These are phyloP conservation scores for Triglochin maritima DNA, from an alignment of 106 monocot species.

Conservation along the genomic window DNA sequence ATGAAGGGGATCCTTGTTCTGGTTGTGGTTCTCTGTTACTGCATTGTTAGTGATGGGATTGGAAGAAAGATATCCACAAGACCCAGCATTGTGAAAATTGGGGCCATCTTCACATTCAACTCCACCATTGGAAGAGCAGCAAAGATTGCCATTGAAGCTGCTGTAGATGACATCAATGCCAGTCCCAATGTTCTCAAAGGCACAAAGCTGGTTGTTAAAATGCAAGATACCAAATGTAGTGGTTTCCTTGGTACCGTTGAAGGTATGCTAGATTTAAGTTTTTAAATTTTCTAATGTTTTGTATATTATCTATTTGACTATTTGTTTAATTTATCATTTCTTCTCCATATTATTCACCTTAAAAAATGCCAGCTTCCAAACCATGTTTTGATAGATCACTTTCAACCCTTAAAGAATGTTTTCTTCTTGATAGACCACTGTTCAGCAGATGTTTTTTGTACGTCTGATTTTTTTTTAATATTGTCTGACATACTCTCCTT, in stretches of 20 bases:
- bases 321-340: no score
- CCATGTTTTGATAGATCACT: no score
- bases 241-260: slow-evolving; percentile 39
- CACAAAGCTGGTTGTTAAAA: slow-evolving; percentile 43
- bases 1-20: slow-evolving; percentile 18
- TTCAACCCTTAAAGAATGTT: no score
- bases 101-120: slow-evolving; percentile 56
- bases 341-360: no score
- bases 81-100: slow-evolving; percentile 50
- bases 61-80: slow-evolving; percentile 21
- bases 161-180: slow-evolving; percentile 52
- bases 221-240: slow-evolving; percentile 40
- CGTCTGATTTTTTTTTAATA: not conserved
- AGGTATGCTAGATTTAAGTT: slow-evolving; percentile 23
- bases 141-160: slow-evolving; percentile 53
- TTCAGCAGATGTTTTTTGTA: no score
- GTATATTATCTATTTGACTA: no score
- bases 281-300: no score
- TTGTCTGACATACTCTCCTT: not conserved
- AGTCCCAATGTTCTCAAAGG: slow-evolving; percentile 39
- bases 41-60: slow-evolving; percentile 10
- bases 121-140: slow-evolving; percentile 67
- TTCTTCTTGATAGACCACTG: no score
- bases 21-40: slow-evolving; percentile 8
- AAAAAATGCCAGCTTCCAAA: no score